Evolutionary conservation across 1,284 basidiomycete species (phyloP).

Genomic region (Pseudozyma sp.): DNA sequence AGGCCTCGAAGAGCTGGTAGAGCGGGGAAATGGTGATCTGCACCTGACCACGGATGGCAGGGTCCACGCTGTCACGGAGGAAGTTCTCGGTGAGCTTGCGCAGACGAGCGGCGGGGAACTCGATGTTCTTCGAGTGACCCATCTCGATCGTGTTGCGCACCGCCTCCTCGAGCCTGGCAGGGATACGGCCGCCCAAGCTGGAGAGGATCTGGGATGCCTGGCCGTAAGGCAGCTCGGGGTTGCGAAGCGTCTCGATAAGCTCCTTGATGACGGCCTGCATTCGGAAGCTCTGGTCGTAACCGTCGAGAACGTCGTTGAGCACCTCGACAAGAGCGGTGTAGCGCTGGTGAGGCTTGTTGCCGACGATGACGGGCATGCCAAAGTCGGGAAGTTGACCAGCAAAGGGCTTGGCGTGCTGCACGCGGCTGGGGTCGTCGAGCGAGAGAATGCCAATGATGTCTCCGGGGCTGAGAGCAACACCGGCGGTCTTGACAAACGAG

Average conservation of each 20-base stretch:
- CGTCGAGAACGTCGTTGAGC: slow-evolving; percentile 81
- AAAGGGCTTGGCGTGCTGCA: slow-evolving; percentile 98
- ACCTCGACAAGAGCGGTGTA: slow-evolving; percentile 81
- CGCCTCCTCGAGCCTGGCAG: slow-evolving; percentile 79
- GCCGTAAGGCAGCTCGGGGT: slow-evolving; percentile 89
- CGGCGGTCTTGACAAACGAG: slow-evolving; percentile 92
- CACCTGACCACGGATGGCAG: slow-evolving; percentile 58
- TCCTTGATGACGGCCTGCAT: slow-evolving; percentile 84
- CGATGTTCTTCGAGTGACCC: slow-evolving; percentile 77
- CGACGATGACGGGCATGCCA: slow-evolving; percentile 83
- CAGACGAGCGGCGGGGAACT: slow-evolving; percentile 86
- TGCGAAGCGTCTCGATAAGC: slow-evolving; percentile 80
- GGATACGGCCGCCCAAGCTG: slow-evolving; percentile 91
- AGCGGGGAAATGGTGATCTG: slow-evolving; percentile 77
- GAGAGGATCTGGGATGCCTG: slow-evolving; percentile 87
- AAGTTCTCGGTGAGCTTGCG: slow-evolving; percentile 87
- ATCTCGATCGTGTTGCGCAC: slow-evolving; percentile 83
- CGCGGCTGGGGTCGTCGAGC: slow-evolving; percentile 94
- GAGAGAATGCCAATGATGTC: slow-evolving; percentile 97
- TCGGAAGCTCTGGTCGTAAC: slow-evolving; percentile 65
- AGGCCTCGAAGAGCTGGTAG: slow-evolving; percentile 83
- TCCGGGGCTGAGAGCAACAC: slow-evolving; percentile 94
- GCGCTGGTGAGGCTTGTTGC: slow-evolving; percentile 90
- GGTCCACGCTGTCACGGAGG: slow-evolving; percentile 79
- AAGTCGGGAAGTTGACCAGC: slow-evolving; percentile 80